These are phyloP conservation scores for Claviceps digitariae DNA, from an alignment of 2,329 filamentous ascomycete species.

Conservation along the genomic window DNA sequence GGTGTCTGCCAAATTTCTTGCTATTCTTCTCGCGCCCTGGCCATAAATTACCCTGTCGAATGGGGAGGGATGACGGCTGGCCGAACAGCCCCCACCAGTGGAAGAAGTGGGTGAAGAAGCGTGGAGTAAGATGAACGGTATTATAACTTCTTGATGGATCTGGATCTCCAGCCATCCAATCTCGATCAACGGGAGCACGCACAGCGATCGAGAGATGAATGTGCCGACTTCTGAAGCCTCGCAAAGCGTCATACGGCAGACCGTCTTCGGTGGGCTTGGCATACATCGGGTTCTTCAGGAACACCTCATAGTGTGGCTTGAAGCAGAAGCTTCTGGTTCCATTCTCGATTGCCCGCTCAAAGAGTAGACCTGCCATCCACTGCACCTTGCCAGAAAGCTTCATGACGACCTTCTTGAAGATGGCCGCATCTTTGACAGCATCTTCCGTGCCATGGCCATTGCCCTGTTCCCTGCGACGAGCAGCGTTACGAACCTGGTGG, in stretches of 20 bases:
- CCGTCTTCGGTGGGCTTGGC: conserved; percentile 45
- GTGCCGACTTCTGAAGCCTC: conserved; percentile 90
- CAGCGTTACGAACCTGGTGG: conserved; percentile 62
- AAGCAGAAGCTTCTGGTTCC: conserved; percentile 74
- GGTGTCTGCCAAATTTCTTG: conserved; percentile 94
- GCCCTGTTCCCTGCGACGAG: conserved; percentile 34
- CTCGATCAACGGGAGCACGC: conserved; percentile 69
- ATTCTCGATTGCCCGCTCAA: conserved; percentile 67
- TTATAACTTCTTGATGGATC: conserved; percentile 86
- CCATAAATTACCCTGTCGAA: conserved; percentile 85
- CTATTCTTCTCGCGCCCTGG: conserved; percentile 89
- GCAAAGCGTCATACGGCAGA: conserved; percentile 75
- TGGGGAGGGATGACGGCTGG: conserved; percentile 83
- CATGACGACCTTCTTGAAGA: conserved; percentile 98
- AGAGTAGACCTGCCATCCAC: conserved; percentile 83
- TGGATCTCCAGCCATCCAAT: conserved; percentile 67
- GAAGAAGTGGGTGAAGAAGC: conserved; percentile 98
- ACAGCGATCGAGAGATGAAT: conserved; percentile 93
- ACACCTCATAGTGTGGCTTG: conserved; percentile 80
- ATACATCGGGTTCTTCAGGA: conserved; percentile 67
- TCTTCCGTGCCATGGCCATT: conserved; percentile 50
- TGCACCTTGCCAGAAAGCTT: conserved; percentile 93
- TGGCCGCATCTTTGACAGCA: conserved; percentile 57
- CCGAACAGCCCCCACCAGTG: conserved; percentile 96
- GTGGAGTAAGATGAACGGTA: conserved; percentile 82